Evolutionary conservation across 805 yeast species (phyloP), one percentile per base, ranked within the genome.

Genomic region (Hanseniaspora valbyensis): DNA sequence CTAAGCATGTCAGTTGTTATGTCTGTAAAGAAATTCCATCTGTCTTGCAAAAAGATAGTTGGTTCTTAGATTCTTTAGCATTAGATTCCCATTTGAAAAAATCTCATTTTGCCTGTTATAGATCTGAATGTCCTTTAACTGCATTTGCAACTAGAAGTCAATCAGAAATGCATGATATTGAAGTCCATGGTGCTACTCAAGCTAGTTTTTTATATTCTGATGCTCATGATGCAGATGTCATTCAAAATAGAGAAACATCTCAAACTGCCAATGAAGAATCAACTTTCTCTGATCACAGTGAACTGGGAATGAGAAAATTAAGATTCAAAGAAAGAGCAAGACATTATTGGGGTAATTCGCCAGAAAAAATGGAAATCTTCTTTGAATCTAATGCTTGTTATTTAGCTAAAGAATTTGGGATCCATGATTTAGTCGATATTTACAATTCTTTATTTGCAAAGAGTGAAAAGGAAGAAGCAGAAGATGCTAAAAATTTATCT

Each of bases 131-230:
- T 66, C 84, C 85, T 62, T 90, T 92, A 66, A 92, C 92, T 21
- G 98, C 90, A 1, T 92, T 92, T 62, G 75, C 81, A 21, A 90
- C 87, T 54, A 92, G 84, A 49, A 65, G 88, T 50, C 96, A 88
- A 57, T 70, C 92, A 49, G 81, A 83, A 50, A 89, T 94, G 1
- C 98, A 92, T 65, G 81, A 87, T 79, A 66, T 87, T 42, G 76
- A 78, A 55, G 90, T 83, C 57, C 99, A 92, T 64, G 63, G 65
- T 39, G 34, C 26, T 9, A 41, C 26, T 10, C 34, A 39, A 7
- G 44, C 49, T 7, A 26, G 30, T 13, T 44, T 44, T 28, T 39
- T 40, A 7, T 57, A 55, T 39, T 51, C 60, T 7, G 42, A 24
- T 16, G 30, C 28, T 18, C 28, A 25, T 29, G 34, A 40, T 5